A percentile compares a stretch with the other conserved stretches of the same genome.
phyloP scores from a whole-genome alignment of 2,329 filamentous ascomycete species.

The Botrytis sinoallii region DNA sequence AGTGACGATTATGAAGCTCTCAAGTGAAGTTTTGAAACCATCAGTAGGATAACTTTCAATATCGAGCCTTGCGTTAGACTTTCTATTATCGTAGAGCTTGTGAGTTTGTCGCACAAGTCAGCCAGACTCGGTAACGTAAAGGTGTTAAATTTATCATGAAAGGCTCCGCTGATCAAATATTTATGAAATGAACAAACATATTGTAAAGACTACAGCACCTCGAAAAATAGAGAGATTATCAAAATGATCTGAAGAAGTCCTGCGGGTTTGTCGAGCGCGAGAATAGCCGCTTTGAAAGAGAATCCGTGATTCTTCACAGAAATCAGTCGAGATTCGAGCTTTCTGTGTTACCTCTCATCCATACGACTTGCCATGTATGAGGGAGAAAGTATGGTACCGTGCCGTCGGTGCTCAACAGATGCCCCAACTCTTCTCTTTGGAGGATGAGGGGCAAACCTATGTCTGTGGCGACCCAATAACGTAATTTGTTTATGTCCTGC shows the following conservation, averaged over 20 bases:
- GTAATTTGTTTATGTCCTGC: slow-evolving; percentile 11
- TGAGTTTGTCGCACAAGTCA: background rate
- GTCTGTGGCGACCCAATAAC: background rate
- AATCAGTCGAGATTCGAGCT: background rate
- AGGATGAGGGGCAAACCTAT: background rate
- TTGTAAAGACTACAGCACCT: background rate
- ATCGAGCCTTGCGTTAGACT: background rate
- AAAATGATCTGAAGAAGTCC: background rate
- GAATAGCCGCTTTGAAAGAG: background rate
- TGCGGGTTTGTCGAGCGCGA: background rate
- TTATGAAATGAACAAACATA: background rate
- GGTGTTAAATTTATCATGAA: background rate
- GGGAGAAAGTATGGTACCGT: background rate
- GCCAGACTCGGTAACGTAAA: background rate
- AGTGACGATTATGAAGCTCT: background rate
- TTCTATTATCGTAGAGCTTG: background rate
- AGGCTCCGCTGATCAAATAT: background rate
- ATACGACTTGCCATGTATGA: background rate
- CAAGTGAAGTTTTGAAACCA: background rate
- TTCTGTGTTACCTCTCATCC: background rate
- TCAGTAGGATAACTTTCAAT: background rate
- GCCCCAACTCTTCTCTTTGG: background rate
- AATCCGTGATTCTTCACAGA: background rate
- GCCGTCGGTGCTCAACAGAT: background rate
- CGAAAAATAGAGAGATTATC: background rate